A percentile compares a stretch with the other conserved stretches of the same genome.
phyloP scores from a whole-genome alignment of 23 red algal genomes.

The Gracilaria gracilis region DNA sequence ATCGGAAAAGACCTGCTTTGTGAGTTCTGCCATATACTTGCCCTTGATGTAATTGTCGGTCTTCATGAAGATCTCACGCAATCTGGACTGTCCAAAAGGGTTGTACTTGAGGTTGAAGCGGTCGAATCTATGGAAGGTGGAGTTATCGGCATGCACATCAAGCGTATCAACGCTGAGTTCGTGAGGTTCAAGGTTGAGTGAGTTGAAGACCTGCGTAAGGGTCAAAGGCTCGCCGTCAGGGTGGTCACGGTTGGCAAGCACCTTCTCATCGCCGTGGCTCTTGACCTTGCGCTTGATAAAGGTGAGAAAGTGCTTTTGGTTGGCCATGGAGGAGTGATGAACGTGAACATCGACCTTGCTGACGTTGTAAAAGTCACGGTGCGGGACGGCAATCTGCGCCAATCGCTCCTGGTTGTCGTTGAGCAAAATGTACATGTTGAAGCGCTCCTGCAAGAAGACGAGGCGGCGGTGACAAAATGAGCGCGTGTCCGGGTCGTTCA shows the following conservation, averaged over 20 bases:
- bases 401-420: conserved; percentile 67
- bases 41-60: conserved; percentile 92
- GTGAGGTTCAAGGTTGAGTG: conserved; percentile 80
- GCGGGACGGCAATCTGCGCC: conserved; percentile 87
- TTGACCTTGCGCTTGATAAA: conserved; percentile 98
- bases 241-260: conserved; percentile 62
- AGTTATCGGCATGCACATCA: conserved; percentile 92
- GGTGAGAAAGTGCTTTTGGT: conserved; percentile 95
- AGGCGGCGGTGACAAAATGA: conserved; percentile 79
- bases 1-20: conserved; percentile 83
- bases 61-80: conserved; percentile 98
- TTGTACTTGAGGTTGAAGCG: conserved; percentile 96
- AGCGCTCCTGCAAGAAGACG: conserved; percentile 65
- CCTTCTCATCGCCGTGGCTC: conserved; percentile 74
- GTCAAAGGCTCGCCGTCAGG: conserved; percentile 69
- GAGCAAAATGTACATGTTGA: conserved; percentile 73
- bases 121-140: conserved; percentile 93
- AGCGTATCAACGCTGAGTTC: conserved; percentile 96
- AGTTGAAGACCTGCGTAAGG: conserved; percentile 86
- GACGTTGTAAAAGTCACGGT: conserved; percentile 98
- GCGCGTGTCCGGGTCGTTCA: conserved; percentile 84
- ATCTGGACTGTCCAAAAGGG: conserved; percentile 82
- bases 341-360: conserved; percentile 96
- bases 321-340: conserved; percentile 86
- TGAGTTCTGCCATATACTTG: conserved; percentile 94